These are phyloP conservation scores for Oropetium thomaeum DNA, from an alignment of 176 grass and related monocot species.

Conservation along the genomic window DNA sequence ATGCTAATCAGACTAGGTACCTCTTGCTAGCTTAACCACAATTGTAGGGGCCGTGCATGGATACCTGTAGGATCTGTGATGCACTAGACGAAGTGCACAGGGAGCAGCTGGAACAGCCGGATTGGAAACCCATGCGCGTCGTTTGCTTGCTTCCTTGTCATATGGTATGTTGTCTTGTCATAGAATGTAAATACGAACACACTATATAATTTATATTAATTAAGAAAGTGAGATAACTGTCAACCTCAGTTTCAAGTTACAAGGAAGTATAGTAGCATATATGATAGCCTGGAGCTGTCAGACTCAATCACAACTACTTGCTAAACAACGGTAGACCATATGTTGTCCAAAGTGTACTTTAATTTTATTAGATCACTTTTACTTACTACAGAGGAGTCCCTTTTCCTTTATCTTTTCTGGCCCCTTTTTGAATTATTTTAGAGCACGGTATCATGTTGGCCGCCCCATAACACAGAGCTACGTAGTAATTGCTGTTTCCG, in stretches of 20 bases:
- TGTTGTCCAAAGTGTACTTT: slow-evolving; percentile 15
- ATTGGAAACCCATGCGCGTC: slow-evolving; percentile 37
- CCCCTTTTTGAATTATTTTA: neutral
- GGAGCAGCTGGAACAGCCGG: slow-evolving; percentile 21
- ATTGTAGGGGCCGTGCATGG: slow-evolving; percentile 24
- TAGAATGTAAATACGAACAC: neutral
- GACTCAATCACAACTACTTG: slow-evolving; percentile 11
- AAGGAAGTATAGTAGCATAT: neutral
- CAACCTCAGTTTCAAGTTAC: slow-evolving; percentile 35
- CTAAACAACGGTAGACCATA: slow-evolving; percentile 5
- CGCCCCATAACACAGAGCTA: too few species aligned
- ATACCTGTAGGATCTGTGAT: slow-evolving; percentile 34
- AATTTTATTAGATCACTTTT: slow-evolving; percentile 18
- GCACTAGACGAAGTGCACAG: slow-evolving; percentile 22
- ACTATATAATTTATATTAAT: too few species aligned
- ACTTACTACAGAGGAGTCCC: neutral
- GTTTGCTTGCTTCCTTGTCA: slow-evolving; percentile 7
- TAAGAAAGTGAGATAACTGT: slow-evolving; percentile 16
- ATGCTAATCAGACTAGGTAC: slow-evolving; percentile 25
- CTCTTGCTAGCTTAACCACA: slow-evolving; percentile 36
- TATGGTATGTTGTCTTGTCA: slow-evolving; percentile 25
- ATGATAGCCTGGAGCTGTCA: slow-evolving; percentile 17
- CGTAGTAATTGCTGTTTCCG: too few species aligned
- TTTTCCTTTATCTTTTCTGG: slow-evolving; percentile 10
- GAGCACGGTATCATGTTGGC: too few species aligned